phyloP scores from a whole-genome alignment of 2,329 filamentous ascomycete species.

The Trichoderma atrobrunneum region DNA sequence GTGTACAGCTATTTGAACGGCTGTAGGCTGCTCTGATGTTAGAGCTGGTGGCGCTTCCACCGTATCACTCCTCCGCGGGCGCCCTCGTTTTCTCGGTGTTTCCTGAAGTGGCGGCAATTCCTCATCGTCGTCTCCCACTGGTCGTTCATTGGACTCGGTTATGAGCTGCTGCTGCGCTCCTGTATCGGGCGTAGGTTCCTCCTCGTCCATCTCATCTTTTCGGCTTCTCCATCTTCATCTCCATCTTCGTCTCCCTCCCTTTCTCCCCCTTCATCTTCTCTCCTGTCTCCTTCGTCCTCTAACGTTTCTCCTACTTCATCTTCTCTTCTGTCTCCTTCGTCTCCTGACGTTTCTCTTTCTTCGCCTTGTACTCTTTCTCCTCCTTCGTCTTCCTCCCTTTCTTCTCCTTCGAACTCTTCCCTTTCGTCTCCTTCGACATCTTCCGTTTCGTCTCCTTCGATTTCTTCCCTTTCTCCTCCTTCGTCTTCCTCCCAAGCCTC shows the following conservation, averaged over 20 bases:
- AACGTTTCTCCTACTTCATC: not conserved
- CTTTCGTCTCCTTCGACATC: not conserved
- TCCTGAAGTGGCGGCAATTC: not conserved
- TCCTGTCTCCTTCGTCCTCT: not conserved
- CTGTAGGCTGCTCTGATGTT: not conserved
- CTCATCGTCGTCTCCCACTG: not conserved
- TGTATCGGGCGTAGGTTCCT: not conserved
- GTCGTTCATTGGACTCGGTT: not conserved
- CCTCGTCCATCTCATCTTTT: not conserved
- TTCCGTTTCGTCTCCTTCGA: not conserved
- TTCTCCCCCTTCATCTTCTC: too few species aligned
- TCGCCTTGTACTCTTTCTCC: not conserved
- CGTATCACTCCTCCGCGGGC: not conserved
- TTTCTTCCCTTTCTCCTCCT: not conserved
- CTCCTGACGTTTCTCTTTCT: not conserved
- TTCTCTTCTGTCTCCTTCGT: not conserved
- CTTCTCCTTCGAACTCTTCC: not conserved
- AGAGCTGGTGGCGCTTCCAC: not conserved
- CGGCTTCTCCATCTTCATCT: not conserved
- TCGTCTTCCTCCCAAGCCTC: not conserved
- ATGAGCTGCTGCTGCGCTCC: constrained; percentile 4
- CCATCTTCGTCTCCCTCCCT: not conserved
- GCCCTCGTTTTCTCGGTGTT: not conserved
- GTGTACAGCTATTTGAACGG: not conserved
- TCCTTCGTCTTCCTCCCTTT: not conserved